Conservation (phyloP, 371 early-diverging fungal species). For the Mortierella sp. region DNA sequence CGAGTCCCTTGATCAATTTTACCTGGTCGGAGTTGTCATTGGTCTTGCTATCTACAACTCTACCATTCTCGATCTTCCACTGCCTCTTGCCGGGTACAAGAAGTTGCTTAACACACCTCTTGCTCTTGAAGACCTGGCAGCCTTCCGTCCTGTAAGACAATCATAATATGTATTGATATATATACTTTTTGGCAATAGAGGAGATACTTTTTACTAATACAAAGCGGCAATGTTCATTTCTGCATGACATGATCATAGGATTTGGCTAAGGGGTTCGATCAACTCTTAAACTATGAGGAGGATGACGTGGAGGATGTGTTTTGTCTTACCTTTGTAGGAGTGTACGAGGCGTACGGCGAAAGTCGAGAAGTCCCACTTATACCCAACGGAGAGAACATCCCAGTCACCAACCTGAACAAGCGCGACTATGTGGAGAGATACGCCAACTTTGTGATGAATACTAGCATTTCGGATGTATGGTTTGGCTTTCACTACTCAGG, state of each 20-base stretch:
- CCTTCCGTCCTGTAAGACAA: constrained; percentile 65
- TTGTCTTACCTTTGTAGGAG: constrained; percentile 85
- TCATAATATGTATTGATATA: neutral
- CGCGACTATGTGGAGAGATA: constrained; percentile 87
- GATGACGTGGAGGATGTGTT: constrained; percentile 91
- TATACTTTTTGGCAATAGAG: neutral
- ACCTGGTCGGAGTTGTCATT: constrained; percentile 92
- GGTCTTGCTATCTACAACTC: constrained; percentile 96
- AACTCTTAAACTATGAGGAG: constrained; percentile 82
- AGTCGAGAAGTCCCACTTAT: constrained; percentile 76
- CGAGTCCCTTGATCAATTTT: constrained; percentile 91
- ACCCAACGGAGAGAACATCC: constrained; percentile 75
- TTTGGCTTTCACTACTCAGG: neutral
- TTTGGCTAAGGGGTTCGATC: constrained; percentile 85
- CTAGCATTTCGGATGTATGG: constrained; percentile 45
- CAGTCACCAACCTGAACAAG: constrained; percentile 84
- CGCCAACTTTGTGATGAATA: constrained; percentile 84
- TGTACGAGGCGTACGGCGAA: constrained; percentile 85
- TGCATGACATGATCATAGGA: constrained; percentile 47
- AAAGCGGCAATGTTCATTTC: neutral
- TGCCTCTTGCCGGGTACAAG: constrained; percentile 94
- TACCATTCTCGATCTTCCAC: constrained; percentile 89
- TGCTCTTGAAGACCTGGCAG: constrained; percentile 68
- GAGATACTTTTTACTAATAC: neutral
- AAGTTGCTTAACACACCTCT: constrained; percentile 85